Conservation (phyloP, 768 basidiomycete species). For the Clavaria fumosa region DNA sequence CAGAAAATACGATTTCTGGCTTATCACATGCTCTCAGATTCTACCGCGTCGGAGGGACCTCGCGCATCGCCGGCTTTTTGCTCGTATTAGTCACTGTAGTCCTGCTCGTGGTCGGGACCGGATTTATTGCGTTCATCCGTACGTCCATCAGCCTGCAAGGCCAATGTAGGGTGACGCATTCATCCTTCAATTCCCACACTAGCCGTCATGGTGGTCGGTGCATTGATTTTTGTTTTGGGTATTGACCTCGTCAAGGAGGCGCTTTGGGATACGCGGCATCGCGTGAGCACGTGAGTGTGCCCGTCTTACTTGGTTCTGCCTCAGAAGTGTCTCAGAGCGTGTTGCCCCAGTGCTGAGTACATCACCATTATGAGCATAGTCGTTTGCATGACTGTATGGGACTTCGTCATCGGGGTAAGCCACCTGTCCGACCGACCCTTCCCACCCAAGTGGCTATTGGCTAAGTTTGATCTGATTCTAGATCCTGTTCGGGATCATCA, state of each 20-base stretch:
- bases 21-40: too few species aligned
- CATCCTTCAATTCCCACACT: too few species aligned
- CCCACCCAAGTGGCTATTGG: too few species aligned
- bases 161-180: background rate
- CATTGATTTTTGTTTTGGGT: conserved; percentile 88
- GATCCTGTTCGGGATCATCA: conserved; percentile 82
- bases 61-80: conserved; percentile 70
- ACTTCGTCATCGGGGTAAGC: conserved; percentile 91
- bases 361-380: conserved; percentile 77
- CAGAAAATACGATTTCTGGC: too few species aligned
- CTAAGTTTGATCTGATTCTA: too few species aligned
- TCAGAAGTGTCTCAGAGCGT: background rate
- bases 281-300: conserved; percentile 52
- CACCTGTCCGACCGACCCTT: too few species aligned
- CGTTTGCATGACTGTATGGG: conserved; percentile 85
- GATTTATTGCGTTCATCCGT: conserved; percentile 88
- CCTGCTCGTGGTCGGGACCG: conserved; percentile 71
- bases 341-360: conserved; percentile 46
- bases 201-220: conserved; percentile 87
- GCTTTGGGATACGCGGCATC: conserved; percentile 85
- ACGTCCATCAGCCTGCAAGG: conserved; percentile 17
- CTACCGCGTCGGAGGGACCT: conserved; percentile 86
- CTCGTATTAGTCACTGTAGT: conserved; percentile 60
- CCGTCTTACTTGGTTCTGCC: background rate
- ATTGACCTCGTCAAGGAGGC: conserved; percentile 93